phyloP scores from a whole-genome alignment of 495 filamentous ascomycete genomes.

The Podospora appendiculata region DNA sequence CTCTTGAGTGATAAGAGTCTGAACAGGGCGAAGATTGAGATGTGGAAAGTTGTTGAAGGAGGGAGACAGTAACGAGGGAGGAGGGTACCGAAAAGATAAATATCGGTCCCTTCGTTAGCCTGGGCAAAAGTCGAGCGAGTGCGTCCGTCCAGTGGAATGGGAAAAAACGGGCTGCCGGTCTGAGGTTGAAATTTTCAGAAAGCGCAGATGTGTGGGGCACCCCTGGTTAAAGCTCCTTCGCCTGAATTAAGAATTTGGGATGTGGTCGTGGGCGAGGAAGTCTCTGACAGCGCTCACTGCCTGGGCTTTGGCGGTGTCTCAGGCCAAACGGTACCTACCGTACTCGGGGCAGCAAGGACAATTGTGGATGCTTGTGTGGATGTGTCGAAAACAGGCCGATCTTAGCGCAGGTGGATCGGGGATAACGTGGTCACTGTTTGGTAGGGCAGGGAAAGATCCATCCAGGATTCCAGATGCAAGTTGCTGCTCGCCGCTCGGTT shows the following conservation, averaged over 20 bases:
- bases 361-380: neutral
- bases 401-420: constrained; percentile 2
- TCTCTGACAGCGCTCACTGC: constrained; percentile 9
- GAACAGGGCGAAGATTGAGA: neutral
- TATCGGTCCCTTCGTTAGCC: constrained; percentile 1
- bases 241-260: constrained; percentile 5
- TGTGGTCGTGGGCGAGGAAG: neutral
- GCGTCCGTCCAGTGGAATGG: constrained; percentile 1
- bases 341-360: neutral
- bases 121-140: neutral
- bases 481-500: constrained; percentile 14
- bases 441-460: constrained; percentile 1
- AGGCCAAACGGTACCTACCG: too few relatives aligned
- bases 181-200: constrained; percentile 26
- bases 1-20: constrained; percentile 1
- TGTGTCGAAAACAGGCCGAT: constrained; percentile 1
- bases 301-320: too few relatives aligned
- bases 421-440: neutral
- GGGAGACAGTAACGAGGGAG: constrained; percentile 2
- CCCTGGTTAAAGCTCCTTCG: constrained; percentile 17
- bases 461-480: constrained; percentile 8
- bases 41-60: constrained; percentile 4
- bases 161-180: constrained; percentile 16
- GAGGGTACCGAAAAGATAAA: constrained; percentile 17
- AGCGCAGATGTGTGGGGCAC: constrained; percentile 19